Percentiles rank a stretch among this genome's conserved stretches.
Conservation (phyloP, 2,329 filamentous ascomycete genomes). For the Ceratocystiopsis sp. region DNA sequence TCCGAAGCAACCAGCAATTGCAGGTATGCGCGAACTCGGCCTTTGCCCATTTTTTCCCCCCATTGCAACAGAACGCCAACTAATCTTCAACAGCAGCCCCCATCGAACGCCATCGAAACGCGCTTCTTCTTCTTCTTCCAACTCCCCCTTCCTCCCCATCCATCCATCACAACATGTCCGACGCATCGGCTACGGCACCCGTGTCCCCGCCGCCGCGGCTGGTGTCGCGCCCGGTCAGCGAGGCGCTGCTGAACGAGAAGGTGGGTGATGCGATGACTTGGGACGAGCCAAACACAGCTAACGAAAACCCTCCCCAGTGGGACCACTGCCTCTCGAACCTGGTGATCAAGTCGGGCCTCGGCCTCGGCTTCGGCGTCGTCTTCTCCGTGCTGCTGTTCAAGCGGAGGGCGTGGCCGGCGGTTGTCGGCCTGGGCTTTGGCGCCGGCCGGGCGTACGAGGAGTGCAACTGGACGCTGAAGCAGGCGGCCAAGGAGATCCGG, state of each 20-base stretch:
- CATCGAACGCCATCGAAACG: too few species aligned
- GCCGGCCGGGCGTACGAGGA: slow-evolving; percentile 95
- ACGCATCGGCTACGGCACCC: slow-evolving; percentile 34
- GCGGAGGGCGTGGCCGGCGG: slow-evolving; percentile 94
- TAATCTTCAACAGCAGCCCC: too few species aligned
- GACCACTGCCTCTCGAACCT: slow-evolving; percentile 96
- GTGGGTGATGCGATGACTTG: slow-evolving; percentile 28
- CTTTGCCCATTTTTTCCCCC: too few species aligned
- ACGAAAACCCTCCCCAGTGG: slow-evolving; percentile 45
- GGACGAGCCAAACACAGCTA: too few species aligned
- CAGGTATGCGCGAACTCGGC: too few species aligned
- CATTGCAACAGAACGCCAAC: too few species aligned
- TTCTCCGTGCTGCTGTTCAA: slow-evolving; percentile 98
- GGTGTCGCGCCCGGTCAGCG: slow-evolving; percentile 76
- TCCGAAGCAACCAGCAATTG: too few species aligned
- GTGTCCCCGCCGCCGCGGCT: slow-evolving; percentile 30
- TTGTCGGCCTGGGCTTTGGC: slow-evolving; percentile 84
- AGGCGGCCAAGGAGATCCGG: slow-evolving; percentile 40
- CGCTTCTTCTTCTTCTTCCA: too few species aligned
- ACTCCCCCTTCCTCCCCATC: too few species aligned
- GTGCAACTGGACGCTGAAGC: slow-evolving; percentile 68
- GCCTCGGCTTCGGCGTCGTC: slow-evolving; percentile 92
- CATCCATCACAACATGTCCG: slow-evolving; percentile 29
- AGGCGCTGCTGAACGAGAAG: slow-evolving; percentile 98
- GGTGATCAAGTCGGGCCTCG: slow-evolving; percentile 89